Percentiles rank a stretch among this genome's conserved stretches.
phyloP scores from a whole-genome alignment of 1,284 basidiomycete species.

The Moesziomyces sp. region DNA sequence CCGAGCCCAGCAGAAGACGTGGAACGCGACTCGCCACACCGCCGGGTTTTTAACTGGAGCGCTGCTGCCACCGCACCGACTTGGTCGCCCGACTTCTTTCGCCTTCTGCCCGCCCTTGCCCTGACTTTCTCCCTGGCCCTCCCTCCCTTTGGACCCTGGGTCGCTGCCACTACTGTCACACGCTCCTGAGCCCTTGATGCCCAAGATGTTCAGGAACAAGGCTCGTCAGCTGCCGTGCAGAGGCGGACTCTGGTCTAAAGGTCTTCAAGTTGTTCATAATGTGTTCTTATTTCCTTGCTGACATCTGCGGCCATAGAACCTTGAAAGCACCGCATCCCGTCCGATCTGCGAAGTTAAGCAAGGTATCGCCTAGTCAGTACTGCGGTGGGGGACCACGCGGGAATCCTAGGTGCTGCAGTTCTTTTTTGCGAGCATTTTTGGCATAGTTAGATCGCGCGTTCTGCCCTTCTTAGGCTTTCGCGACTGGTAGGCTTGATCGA shows the following conservation, averaged over 20 bases:
- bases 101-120: conserved; percentile 6
- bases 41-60: neutral
- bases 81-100: conserved; percentile 25
- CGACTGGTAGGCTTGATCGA: neutral
- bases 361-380: conserved; percentile 83
- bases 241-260: no score
- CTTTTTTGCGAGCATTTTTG: conserved; percentile 53
- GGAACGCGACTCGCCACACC: conserved; percentile 9
- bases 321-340: conserved; percentile 83
- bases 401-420: conserved; percentile 84
- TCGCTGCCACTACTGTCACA: no score
- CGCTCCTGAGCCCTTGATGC: no score
- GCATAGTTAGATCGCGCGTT: neutral
- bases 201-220: no score
- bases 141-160: no score
- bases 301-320: conserved; percentile 80
- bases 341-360: conserved; percentile 83
- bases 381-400: conserved; percentile 84
- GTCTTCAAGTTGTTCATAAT: no score
- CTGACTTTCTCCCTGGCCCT: no score
- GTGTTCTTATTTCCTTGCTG: neutral
- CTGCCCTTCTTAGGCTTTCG: neutral
- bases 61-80: no score
- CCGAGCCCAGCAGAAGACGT: conserved; percentile 13
- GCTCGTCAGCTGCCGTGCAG: no score